phyloP scores from a whole-genome alignment of 2,329 filamentous ascomycete genomes.

The Ophiosphaerella korrae region DNA sequence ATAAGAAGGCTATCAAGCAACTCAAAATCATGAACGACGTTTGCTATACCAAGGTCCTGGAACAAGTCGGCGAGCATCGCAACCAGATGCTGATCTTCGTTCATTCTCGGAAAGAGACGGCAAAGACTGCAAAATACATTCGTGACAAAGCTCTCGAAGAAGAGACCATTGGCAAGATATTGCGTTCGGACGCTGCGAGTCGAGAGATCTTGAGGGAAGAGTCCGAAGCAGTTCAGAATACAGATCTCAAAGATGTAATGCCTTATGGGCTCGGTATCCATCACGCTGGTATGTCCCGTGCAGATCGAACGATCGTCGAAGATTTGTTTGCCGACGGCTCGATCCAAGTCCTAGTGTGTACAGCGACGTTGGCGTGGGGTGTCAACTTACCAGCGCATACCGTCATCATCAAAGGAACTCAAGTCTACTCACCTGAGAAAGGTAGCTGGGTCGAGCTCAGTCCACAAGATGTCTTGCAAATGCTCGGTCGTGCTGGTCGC shows the following conservation, averaged over 20 bases:
- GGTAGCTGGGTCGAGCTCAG: constrained; percentile 98
- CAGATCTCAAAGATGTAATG: constrained; percentile 88
- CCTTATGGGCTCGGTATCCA: constrained; percentile 98
- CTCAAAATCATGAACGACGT: constrained; percentile 99
- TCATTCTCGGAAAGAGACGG: constrained; percentile 96
- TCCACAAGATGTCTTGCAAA: constrained; percentile 96
- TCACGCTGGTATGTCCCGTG: constrained; percentile 94
- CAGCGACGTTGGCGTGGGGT: constrained; percentile 98
- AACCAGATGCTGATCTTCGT: constrained; percentile 99
- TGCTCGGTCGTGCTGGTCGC: constrained; percentile 95
- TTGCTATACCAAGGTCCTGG: constrained; percentile 94
- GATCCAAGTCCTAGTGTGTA: constrained; percentile 95
- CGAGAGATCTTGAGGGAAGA: constrained; percentile 87
- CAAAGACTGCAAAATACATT: constrained; percentile 95
- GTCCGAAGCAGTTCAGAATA: constrained; percentile 78
- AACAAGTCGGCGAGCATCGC: constrained; percentile 88
- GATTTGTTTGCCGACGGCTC: constrained; percentile 90
- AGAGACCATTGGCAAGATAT: constrained; percentile 94
- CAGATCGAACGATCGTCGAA: constrained; percentile 94
- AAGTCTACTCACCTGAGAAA: constrained; percentile 97
- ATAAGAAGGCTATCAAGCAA: constrained; percentile 98
- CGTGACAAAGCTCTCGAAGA: constrained; percentile 95
- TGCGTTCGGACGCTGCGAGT: constrained; percentile 89
- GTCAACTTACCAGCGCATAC: constrained; percentile 97
- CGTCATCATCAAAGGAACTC: constrained; percentile 98